Percentiles rank a stretch among this genome's conserved stretches.
Conservation (phyloP, 169 alveolate species). For the Eimeria necatrix region DNA sequence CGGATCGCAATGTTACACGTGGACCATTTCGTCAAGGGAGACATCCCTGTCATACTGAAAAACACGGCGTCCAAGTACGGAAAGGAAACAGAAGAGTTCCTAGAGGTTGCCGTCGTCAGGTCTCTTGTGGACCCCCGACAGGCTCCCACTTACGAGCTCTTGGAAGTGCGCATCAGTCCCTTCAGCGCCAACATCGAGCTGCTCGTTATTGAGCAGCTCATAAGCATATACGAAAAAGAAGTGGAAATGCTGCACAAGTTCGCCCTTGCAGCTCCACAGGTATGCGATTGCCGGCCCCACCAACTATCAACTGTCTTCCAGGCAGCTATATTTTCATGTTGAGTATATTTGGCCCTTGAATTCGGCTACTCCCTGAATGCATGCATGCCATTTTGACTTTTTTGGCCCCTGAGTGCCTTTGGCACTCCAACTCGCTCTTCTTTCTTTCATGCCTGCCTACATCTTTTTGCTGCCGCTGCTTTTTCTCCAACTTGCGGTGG, state of each 20-base stretch:
- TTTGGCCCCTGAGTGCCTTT: neutral
- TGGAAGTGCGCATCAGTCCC: slow-evolving; percentile 89
- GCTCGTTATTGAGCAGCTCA: slow-evolving; percentile 92
- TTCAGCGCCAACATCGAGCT: slow-evolving; percentile 92
- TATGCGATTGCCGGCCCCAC: neutral
- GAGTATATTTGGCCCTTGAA: neutral
- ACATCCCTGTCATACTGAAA: slow-evolving; percentile 93
- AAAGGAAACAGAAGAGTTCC: slow-evolving; percentile 73
- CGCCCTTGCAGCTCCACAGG: slow-evolving; percentile 54
- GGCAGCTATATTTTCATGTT: neutral
- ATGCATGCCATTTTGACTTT: too few relatives aligned
- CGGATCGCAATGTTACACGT: slow-evolving; percentile 79
- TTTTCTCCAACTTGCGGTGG: neutral
- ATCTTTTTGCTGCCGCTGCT: too few relatives aligned
- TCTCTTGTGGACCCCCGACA: slow-evolving; percentile 83
- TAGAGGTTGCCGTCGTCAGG: slow-evolving; percentile 79
- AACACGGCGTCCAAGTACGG: slow-evolving; percentile 68
- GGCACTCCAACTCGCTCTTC: neutral
- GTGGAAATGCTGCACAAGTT: slow-evolving; percentile 82
- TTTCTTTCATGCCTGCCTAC: neutral
- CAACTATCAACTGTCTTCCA: neutral
- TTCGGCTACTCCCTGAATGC: neutral
- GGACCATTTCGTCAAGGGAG: slow-evolving; percentile 94
- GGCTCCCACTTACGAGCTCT: slow-evolving; percentile 90
- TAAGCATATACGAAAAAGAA: slow-evolving; percentile 90